phyloP scores from a whole-genome alignment of 768 basidiomycete species.

The Pleurotus pulmonarius region DNA sequence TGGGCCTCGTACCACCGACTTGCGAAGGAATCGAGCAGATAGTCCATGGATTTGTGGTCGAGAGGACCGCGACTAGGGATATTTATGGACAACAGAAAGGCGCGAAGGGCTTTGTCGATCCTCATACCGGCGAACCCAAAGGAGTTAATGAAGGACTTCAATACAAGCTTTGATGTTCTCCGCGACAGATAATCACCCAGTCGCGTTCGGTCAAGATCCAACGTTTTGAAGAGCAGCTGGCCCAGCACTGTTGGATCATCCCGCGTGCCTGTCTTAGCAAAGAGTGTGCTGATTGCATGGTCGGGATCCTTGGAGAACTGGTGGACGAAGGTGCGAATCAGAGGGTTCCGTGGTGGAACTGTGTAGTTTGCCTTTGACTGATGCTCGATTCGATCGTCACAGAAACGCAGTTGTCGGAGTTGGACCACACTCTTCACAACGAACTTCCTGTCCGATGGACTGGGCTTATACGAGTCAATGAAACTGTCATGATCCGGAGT shows the following conservation, averaged over 20 bases:
- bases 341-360: slow-evolving; percentile 49
- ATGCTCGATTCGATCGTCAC: slow-evolving; percentile 64
- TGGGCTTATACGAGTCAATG: slow-evolving; percentile 46
- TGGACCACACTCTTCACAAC: slow-evolving; percentile 88
- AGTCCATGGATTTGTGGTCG: slow-evolving; percentile 49
- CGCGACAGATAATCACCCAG: slow-evolving; percentile 83
- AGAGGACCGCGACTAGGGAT: slow-evolving; percentile 37
- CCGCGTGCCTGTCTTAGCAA: slow-evolving; percentile 51
- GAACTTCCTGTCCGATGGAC: slow-evolving; percentile 74
- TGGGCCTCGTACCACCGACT: slow-evolving; percentile 91
- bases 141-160: slow-evolving; percentile 82
- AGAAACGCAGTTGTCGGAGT: slow-evolving; percentile 65
- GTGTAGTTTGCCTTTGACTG: slow-evolving; percentile 38
- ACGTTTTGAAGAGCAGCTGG: slow-evolving; percentile 73
- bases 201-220: slow-evolving; percentile 77
- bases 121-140: slow-evolving; percentile 83
- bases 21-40: slow-evolving; percentile 81
- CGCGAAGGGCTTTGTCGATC: slow-evolving; percentile 85
- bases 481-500: slow-evolving; percentile 63
- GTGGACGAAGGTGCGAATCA: slow-evolving; percentile 70
- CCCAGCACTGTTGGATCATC: slow-evolving; percentile 77
- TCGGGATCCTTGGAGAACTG: slow-evolving; percentile 82
- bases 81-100: slow-evolving; percentile 82
- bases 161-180: slow-evolving; percentile 66
- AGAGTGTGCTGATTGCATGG: slow-evolving; percentile 67